Percentiles rank a stretch among this genome's conserved stretches.
phyloP scores from a whole-genome alignment of 768 basidiomycete species.

The Lyophyllum decastes region DNA sequence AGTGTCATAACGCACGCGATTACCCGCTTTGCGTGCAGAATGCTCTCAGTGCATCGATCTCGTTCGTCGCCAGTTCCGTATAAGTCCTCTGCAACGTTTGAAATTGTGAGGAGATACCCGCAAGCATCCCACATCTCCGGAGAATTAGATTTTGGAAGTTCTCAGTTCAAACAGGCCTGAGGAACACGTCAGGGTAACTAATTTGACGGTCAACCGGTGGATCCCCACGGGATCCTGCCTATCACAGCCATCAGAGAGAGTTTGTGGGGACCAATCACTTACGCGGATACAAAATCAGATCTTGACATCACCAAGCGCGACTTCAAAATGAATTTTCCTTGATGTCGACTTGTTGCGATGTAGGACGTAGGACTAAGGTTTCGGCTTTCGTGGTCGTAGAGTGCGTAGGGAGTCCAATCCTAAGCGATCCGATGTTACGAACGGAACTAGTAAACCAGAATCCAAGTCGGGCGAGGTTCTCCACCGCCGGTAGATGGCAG shows the following conservation, averaged over 20 bases:
- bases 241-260: slow-evolving; percentile 13
- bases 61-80: background rate
- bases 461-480: background rate
- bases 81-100: background rate
- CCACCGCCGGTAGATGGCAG: slow-evolving; percentile 10
- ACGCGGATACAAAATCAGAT: slow-evolving; percentile 8
- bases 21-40: too few species aligned
- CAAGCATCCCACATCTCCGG: background rate
- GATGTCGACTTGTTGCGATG: background rate
- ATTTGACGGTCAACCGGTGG: background rate
- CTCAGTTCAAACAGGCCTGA: background rate
- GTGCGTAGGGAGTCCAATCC: background rate
- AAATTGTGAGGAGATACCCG: background rate
- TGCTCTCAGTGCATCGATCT: too few species aligned
- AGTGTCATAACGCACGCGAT: too few species aligned
- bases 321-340: background rate
- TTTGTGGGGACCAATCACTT: background rate
- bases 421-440: background rate
- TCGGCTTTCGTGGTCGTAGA: background rate
- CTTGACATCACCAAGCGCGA: slow-evolving; percentile 1
- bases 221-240: background rate
- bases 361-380: background rate
- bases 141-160: slow-evolving; percentile 7
- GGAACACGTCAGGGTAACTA: slow-evolving; percentile 1
- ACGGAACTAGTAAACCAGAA: background rate